Evolutionary conservation across 2,329 filamentous ascomycete genomes (phyloP), one percentile per base, ranked within the genome.

Genomic region (Fusarium sp.): DNA sequence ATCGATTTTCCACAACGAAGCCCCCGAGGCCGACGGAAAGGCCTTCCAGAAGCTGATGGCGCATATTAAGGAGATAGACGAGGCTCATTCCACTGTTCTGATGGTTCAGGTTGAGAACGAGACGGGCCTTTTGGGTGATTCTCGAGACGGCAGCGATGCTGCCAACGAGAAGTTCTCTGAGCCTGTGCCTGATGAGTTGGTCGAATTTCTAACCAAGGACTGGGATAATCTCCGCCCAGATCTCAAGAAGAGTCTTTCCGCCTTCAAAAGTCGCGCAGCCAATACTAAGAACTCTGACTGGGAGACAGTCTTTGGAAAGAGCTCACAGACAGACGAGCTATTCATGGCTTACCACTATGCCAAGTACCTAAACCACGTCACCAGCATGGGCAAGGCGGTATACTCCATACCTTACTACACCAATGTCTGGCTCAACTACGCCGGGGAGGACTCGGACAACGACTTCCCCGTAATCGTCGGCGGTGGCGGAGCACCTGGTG

Each of bases 51-150:
- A 56, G n/a, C 69, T 82, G 2, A 81, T 82, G 79, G 42, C n/a
- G 1, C 75, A 81, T 31, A 35, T 81, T 1, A 83, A 83, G 38
- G 79, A 84, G 9, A 65, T 88, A 6, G 86, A 88, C 56, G 79
- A 79, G 50, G 74, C 78, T 6, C 80, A 87, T 54, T 82, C 79
- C 1, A 88, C 86, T 0, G 85, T 88, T 1, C 71, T 88, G 10
- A 88, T 88, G 87, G 83, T 88, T 1, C 87, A 88, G 69, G 86
- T 89, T 5, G 85, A 89, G 76, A 88, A 88, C 60, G 86, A 88
- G 74, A 80, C 80, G 0, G 86, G 87, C 0, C 63, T 88, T 5
- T 79, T 88, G 1, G 86, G 86, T 0, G 86, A 88, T 69, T 87
- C 83, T 4, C 80, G 86, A 29, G 87, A 88, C 69, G 79, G 83